These are phyloP conservation scores for Dichomitus squalens DNA, from an alignment of 1,284 basidiomycete species.

Conservation along the genomic window DNA sequence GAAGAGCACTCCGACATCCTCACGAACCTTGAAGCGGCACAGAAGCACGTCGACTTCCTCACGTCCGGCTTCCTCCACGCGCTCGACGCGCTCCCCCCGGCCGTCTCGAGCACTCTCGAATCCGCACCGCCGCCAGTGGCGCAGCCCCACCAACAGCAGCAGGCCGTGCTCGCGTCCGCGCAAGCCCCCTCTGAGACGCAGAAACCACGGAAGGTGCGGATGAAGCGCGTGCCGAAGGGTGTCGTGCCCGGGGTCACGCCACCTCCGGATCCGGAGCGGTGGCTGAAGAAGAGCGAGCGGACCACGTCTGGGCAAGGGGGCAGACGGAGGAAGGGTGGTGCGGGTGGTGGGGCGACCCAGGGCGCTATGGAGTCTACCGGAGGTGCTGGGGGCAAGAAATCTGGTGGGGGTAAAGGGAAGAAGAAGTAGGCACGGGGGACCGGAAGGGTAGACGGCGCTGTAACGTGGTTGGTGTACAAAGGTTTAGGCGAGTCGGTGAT, in stretches of 20 bases:
- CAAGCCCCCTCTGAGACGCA: slow-evolving; percentile 29
- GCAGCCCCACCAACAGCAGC: slow-evolving; percentile 19
- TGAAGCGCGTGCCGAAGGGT: slow-evolving; percentile 68
- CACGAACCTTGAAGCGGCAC: slow-evolving; percentile 79
- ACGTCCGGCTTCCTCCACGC: slow-evolving; percentile 66
- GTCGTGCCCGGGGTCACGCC: slow-evolving; percentile 77
- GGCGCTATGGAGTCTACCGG: slow-evolving; percentile 46
- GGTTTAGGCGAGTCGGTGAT: slow-evolving; percentile 3
- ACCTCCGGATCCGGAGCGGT: slow-evolving; percentile 77
- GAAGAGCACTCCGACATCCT: slow-evolving; percentile 86
- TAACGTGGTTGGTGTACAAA: slow-evolving; percentile 8
- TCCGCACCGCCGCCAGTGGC: slow-evolving; percentile 52
- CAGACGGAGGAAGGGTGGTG: slow-evolving; percentile 54
- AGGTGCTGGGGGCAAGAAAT: slow-evolving; percentile 35
- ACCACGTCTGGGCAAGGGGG: slow-evolving; percentile 50
- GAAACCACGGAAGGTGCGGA: slow-evolving; percentile 56
- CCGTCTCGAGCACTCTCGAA: slow-evolving; percentile 58
- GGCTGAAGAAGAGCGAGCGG: slow-evolving; percentile 81
- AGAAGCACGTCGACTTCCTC: slow-evolving; percentile 82
- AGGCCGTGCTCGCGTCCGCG: slow-evolving; percentile 37
- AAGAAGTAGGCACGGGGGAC: slow-evolving; percentile 40
- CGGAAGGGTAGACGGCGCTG: neutral
- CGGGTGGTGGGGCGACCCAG: slow-evolving; percentile 67
- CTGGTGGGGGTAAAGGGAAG: slow-evolving; percentile 49
- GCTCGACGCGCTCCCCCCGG: slow-evolving; percentile 57